Percentiles rank a stretch among this genome's conserved stretches.
Conservation (phyloP, 2,329 filamentous ascomycete genomes). For the Bretziella fagacearum region DNA sequence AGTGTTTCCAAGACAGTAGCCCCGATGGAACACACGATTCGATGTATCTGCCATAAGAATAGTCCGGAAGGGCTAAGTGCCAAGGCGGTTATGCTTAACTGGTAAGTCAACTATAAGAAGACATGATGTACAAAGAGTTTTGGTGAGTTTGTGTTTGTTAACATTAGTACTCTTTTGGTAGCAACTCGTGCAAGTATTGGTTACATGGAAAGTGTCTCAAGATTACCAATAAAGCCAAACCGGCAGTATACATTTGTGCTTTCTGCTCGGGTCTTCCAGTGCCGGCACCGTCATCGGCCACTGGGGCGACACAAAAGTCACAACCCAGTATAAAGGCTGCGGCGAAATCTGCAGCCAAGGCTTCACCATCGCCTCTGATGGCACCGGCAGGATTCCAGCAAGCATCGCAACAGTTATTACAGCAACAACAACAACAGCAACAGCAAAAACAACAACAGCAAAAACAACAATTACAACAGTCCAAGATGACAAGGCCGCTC, state of each 20-base stretch:
- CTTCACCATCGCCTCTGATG: constrained; percentile 19
- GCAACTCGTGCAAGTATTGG: constrained; percentile 48
- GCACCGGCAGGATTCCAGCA: constrained; percentile 18
- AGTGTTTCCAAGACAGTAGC: background rate
- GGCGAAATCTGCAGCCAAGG: background rate
- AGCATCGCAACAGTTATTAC: background rate
- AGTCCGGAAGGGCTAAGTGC: constrained; percentile 25
- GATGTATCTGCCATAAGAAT: constrained; percentile 39
- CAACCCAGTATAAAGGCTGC: background rate
- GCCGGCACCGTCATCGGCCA: constrained; percentile 29
- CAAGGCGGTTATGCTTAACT: constrained; percentile 44
- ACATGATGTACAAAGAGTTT: no score
- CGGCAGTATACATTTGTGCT: constrained; percentile 45
- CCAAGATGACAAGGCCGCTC: background rate
- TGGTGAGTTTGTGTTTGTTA: no score
- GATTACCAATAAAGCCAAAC: constrained; percentile 38
- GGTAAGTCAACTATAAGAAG: no score
- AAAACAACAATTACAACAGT: background rate
- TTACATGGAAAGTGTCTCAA: constrained; percentile 47
- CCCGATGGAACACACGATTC: constrained; percentile 24
- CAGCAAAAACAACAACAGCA: background rate
- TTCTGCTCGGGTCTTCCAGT: constrained; percentile 43
- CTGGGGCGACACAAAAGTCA: constrained; percentile 17
- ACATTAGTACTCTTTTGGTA: no score
- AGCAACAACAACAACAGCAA: background rate